Percentiles rank a stretch among this genome's conserved stretches.
Evolutionary conservation across 352 stramenopile genomes (phyloP).

Genomic region (Globisporangium echinulatum): DNA sequence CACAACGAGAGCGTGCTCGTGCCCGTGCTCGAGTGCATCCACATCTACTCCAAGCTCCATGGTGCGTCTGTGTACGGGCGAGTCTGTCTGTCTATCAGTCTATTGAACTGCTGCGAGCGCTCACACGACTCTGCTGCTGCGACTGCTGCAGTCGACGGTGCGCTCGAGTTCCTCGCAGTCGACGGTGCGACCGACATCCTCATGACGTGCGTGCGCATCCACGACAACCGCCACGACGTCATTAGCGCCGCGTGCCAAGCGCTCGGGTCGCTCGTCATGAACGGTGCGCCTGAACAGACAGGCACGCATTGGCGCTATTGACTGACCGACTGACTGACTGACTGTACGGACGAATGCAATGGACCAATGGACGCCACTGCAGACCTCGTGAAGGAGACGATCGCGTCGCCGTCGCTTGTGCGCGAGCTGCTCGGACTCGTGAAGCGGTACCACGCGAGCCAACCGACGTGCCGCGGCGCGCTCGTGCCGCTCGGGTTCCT

Average conservation of each 20-base stretch:
- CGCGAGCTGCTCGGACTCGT: conserved; percentile 51
- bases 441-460: conserved; percentile 42
- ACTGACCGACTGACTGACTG: background rate
- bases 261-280: conserved; percentile 65
- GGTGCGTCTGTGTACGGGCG: conserved; percentile 17
- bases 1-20: conserved; percentile 63
- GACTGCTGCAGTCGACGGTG: conserved; percentile 36
- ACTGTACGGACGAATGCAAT: background rate
- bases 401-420: conserved; percentile 42
- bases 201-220: conserved; percentile 67
- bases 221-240: conserved; percentile 72
- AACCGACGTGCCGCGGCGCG: conserved; percentile 38
- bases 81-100: too few species aligned
- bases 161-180: conserved; percentile 60
- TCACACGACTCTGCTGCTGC: background rate
- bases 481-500: conserved; percentile 60
- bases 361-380: background rate
- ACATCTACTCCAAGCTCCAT: conserved; percentile 69
- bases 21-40: conserved; percentile 56
- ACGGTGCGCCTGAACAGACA: conserved; percentile 29
- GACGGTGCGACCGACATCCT: conserved; percentile 49
- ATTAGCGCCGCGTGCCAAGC: conserved; percentile 55
- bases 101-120: too few species aligned
- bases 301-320: background rate
- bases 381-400: conserved; percentile 67